Evolutionary conservation across 2,329 filamentous ascomycete species (phyloP).

Genomic region (Nigrospora sphaerica): DNA sequence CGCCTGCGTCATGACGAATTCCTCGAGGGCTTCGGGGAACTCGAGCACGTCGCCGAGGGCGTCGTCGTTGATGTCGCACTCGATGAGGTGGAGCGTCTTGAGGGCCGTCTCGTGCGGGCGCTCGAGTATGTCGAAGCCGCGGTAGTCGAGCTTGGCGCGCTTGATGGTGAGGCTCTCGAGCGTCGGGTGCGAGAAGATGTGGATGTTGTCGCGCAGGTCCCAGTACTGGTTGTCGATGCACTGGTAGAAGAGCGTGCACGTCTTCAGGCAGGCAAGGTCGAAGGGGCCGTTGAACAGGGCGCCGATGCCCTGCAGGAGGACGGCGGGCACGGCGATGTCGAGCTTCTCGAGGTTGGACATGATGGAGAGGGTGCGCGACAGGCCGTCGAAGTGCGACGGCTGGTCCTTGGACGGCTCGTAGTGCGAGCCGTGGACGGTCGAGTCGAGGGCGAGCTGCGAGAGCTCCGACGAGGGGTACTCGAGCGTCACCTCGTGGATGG

Average conservation of each 20-base stretch:
- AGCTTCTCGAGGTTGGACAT: conserved; percentile 43
- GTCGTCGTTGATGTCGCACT: conserved; percentile 43
- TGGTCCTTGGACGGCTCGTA: conserved; percentile 11
- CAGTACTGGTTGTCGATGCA: conserved; percentile 35
- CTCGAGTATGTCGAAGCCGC: conserved; percentile 40
- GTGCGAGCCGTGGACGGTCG: conserved; percentile 24
- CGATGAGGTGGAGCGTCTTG: conserved; percentile 34
- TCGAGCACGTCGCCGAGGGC: conserved; percentile 31
- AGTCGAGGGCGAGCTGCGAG: conserved; percentile 31
- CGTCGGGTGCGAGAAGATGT: conserved; percentile 42
- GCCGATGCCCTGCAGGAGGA: conserved; percentile 37
- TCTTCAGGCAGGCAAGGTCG: conserved; percentile 38
- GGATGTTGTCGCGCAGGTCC: conserved; percentile 44
- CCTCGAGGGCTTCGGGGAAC: conserved; percentile 34
- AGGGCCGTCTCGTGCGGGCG: conserved; percentile 38
- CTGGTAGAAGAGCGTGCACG: conserved; percentile 41
- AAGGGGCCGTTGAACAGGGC: conserved; percentile 43
- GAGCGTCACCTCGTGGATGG: conserved; percentile 36
- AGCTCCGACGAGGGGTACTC: conserved; percentile 36
- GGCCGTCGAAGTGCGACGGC: conserved; percentile 27
- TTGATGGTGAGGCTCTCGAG: conserved; percentile 37
- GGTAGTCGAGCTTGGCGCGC: conserved; percentile 36
- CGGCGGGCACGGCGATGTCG: conserved; percentile 36
- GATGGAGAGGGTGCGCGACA: conserved; percentile 38
- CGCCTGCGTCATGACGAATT: conserved; percentile 40